These are phyloP conservation scores for Botrytis sinoallii DNA, from an alignment of 2,329 filamentous ascomycete genomes.

Conservation along the genomic window DNA sequence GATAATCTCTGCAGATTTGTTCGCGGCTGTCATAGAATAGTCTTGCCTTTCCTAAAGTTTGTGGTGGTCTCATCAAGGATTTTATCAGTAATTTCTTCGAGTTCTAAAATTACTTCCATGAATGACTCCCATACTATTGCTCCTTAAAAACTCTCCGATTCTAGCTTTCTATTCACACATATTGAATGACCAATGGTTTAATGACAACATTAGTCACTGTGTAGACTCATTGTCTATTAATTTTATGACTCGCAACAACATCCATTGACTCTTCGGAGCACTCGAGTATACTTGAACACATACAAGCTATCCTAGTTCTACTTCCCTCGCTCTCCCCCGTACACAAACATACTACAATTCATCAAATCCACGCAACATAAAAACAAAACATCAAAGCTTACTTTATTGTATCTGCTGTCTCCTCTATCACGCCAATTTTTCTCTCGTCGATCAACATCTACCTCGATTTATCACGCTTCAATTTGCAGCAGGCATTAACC, in stretches of 20 bases:
- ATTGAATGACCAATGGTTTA: background rate
- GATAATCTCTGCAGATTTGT: background rate
- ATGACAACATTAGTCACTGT: background rate
- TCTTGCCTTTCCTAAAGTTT: background rate
- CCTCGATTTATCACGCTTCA: background rate
- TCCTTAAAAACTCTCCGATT: background rate
- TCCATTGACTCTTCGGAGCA: background rate
- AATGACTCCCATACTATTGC: background rate
- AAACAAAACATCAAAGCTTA: background rate
- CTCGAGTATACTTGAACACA: background rate
- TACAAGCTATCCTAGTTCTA: background rate
- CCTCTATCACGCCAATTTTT: background rate
- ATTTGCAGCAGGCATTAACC: background rate
- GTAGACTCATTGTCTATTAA: background rate
- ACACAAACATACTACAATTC: background rate
- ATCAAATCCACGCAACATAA: background rate
- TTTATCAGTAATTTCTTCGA: background rate
- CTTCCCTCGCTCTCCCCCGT: background rate
- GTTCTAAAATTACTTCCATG: no score
- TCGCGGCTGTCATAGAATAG: background rate
- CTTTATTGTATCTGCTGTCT: background rate
- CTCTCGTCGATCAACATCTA: background rate
- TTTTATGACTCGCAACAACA: background rate
- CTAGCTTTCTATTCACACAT: background rate
- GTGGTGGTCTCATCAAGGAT: background rate